These are phyloP conservation scores for Silene conica DNA, from an alignment of 148 eudicot species.

Conservation along the genomic window DNA sequence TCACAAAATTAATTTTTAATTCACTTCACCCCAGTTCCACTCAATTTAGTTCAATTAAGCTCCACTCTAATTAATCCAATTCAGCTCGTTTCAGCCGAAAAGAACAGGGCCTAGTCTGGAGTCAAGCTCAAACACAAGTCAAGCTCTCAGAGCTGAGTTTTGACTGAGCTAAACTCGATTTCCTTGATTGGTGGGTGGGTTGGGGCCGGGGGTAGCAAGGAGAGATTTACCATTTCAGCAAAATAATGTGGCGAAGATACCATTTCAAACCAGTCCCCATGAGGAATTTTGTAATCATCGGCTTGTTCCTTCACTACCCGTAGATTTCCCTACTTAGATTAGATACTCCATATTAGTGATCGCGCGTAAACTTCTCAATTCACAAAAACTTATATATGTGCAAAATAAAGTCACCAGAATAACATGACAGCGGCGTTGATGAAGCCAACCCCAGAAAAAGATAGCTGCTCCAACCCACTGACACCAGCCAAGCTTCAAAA, in stretches of 20 bases:
- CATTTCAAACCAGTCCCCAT: constrained; percentile 83
- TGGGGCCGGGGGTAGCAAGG: background rate
- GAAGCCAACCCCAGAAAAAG: constrained; percentile 84
- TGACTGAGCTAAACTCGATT: background rate
- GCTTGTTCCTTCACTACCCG: constrained; percentile 47
- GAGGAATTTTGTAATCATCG: constrained; percentile 59
- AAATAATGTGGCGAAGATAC: constrained; percentile 89
- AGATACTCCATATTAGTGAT: background rate
- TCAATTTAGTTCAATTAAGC: too few species aligned
- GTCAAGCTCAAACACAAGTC: too few species aligned
- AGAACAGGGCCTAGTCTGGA: too few species aligned
- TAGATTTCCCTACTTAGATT: constrained; percentile 53
- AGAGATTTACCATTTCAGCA: constrained; percentile 71
- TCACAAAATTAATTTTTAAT: too few species aligned
- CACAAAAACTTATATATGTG: background rate
- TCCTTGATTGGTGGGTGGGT: too few species aligned
- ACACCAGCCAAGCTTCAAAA: constrained; percentile 58
- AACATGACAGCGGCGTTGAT: constrained; percentile 75
- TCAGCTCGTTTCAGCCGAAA: too few species aligned
- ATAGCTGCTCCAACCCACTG: constrained; percentile 72
- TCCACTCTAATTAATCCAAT: too few species aligned
- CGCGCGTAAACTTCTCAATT: too few species aligned
- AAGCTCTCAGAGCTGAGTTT: background rate
- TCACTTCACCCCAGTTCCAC: too few species aligned
- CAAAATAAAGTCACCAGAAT: constrained; percentile 63